Evolutionary conservation across 2,329 filamentous ascomycete species (phyloP).

Genomic region (Aspergillus transmontanensis): DNA sequence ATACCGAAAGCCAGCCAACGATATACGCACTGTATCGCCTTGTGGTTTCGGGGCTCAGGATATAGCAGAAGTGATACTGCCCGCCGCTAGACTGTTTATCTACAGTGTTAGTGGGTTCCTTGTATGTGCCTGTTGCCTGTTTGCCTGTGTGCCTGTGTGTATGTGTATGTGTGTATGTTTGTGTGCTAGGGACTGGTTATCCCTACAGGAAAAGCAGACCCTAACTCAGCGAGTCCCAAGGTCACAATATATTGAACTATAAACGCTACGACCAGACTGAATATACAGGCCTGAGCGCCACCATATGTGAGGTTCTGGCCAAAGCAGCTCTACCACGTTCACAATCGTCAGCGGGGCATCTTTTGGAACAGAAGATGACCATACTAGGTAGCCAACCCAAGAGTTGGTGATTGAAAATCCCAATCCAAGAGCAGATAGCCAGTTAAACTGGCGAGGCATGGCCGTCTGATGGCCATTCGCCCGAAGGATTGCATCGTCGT

Average conservation of each 20-base stretch:
- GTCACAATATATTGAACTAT: slow-evolving; percentile 26
- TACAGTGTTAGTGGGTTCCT: not conserved
- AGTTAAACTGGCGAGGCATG: slow-evolving; percentile 8
- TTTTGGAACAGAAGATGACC: not conserved
- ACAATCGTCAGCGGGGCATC: not conserved
- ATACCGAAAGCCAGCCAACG: slow-evolving; percentile 21
- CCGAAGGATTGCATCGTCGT: not conserved
- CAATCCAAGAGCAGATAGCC: slow-evolving; percentile 3
- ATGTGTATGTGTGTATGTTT: too few relatives aligned
- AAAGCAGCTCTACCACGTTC: slow-evolving; percentile 7
- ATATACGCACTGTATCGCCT: slow-evolving; percentile 18
- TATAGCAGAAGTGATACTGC: slow-evolving; percentile 24
- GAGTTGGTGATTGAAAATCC: slow-evolving; percentile 9
- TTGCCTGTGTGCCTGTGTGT: too few relatives aligned
- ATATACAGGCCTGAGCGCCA: slow-evolving; percentile 23
- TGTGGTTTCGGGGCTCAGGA: slow-evolving; percentile 13
- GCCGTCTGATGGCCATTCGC: not conserved
- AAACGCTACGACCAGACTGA: slow-evolving; percentile 22
- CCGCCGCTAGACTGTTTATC: not conserved
- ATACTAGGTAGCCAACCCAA: slow-evolving; percentile 8
- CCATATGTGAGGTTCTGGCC: slow-evolving; percentile 17
- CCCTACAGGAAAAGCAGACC: slow-evolving; percentile 27
- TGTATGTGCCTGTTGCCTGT: not conserved
- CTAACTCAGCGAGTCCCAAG: slow-evolving; percentile 26
- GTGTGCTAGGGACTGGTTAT: slow-evolving; percentile 19